Conservation (phyloP, 768 basidiomycete genomes). For the Pleurotus tuoliensis region DNA sequence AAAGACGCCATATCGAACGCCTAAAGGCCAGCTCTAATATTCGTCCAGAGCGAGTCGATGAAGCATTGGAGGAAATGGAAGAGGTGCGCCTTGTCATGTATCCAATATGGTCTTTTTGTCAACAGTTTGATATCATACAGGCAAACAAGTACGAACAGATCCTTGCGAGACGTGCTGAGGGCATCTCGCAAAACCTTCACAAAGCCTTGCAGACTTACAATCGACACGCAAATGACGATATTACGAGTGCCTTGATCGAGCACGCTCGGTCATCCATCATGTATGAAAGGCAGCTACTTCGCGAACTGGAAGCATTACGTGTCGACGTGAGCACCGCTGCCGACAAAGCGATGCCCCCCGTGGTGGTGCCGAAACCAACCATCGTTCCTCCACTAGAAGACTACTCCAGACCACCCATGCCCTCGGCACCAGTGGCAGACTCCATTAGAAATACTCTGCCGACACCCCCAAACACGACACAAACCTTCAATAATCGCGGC, state of each 20-base stretch:
- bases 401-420: conserved; percentile 30
- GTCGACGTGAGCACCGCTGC: conserved; percentile 66
- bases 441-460: background rate
- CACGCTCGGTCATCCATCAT: conserved; percentile 89
- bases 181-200: conserved; percentile 93
- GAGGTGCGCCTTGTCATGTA: conserved; percentile 50
- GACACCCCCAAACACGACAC: conserved; percentile 4
- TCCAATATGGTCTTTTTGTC: background rate
- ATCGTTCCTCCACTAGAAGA: conserved; percentile 66
- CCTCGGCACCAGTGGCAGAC: conserved; percentile 4
- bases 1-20: conserved; percentile 87
- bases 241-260: conserved; percentile 86
- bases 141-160: conserved; percentile 88
- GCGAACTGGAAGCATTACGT: conserved; percentile 82
- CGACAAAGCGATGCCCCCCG: conserved; percentile 50
- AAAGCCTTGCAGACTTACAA: conserved; percentile 82
- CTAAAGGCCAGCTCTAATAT: conserved; percentile 85
- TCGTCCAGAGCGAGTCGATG: conserved; percentile 80
- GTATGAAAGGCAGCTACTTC: conserved; percentile 85
- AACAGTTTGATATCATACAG: conserved; percentile 34
- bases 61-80: conserved; percentile 88
- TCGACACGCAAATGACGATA: conserved; percentile 84
- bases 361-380: conserved; percentile 53
- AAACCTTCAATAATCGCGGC: conserved; percentile 3
- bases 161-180: conserved; percentile 80